Evolutionary conservation across 208 protist species (phyloP).

Genomic region (Phytomonas francai): DNA sequence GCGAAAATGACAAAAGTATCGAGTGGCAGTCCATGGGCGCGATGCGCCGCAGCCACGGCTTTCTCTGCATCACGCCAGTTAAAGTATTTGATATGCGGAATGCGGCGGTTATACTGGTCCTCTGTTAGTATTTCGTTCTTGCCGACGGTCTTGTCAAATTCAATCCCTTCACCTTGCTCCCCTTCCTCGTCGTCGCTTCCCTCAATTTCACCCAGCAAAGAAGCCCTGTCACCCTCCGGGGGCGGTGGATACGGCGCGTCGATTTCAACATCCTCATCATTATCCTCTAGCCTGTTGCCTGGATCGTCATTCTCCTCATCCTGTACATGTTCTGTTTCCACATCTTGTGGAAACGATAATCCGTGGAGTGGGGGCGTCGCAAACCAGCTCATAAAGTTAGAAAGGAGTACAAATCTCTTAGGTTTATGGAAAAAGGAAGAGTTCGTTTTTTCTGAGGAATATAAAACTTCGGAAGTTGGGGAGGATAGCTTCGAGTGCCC

Average conservation of each 20-base stretch:
- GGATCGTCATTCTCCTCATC: constrained; percentile 25
- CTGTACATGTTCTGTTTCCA: constrained; percentile 10
- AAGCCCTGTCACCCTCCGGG: constrained; percentile 1
- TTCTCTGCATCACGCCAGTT: constrained; percentile 91
- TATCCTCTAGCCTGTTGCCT: constrained; percentile 3
- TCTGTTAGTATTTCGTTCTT: constrained; percentile 79
- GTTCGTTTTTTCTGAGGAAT: not conserved
- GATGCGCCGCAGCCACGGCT: constrained; percentile 70
- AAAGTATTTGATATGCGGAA: constrained; percentile 88
- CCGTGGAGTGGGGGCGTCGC: constrained; percentile 57
- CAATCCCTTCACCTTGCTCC: constrained; percentile 20
- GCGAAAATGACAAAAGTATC: constrained; percentile 86
- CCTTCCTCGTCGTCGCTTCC: constrained; percentile 14
- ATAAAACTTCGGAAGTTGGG: not conserved
- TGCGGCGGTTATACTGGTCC: constrained; percentile 90
- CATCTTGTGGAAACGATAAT: constrained; percentile 3
- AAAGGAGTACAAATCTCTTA: constrained; percentile 85
- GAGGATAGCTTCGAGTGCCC: not conserved
- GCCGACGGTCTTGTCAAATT: constrained; percentile 5
- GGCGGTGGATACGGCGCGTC: constrained; percentile 34
- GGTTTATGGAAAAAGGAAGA: constrained; percentile 19
- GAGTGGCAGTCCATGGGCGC: constrained; percentile 65
- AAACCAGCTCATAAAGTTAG: constrained; percentile 86
- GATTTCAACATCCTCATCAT: constrained; percentile 18
- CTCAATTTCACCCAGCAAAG: not conserved